Evolutionary conservation across 495 filamentous ascomycete genomes (phyloP), one percentile per base, ranked within the genome.

Genomic region (Wilcoxina mikolae): DNA sequence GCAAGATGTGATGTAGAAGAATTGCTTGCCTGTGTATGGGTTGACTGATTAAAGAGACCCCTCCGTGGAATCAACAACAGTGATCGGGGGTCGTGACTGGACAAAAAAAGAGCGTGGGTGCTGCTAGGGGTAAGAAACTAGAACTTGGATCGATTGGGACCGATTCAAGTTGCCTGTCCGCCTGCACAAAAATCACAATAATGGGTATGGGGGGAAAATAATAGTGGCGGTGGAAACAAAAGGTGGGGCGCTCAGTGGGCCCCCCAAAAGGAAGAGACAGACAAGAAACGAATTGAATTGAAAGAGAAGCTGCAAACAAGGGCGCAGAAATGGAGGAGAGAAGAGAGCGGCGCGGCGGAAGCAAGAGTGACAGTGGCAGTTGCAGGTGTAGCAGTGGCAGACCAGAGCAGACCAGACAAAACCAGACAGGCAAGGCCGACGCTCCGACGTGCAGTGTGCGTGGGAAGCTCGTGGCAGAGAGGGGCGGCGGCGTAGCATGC

Each of bases 391-490:
- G 43, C 27, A 24, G 22, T 26, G 12, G 47, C 24, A 9, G 42
- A n/a, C 24, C 11, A 31, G 27, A 50, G 22, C 18, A 3, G 33
- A 52, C 11, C 3, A 41, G 29, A 49, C 9, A 28, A 11, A 49
- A 12, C 18, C 49, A 51, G 48, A 17, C 48, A 51, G 27, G 33
- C 49, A 38, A 25, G 43, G 29, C 29, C 12, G 49, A 50, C 43
- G n/a, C 43, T 35, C 9, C 39, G 39, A 43, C 39, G 4, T 43
- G 39, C 39, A 43, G 31, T n/a, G n/a, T n/a, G 39, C 49, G 49
- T 52, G 31, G 49, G 23, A 39, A 41, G 28, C 49, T 52, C 49
- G 49, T 52, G 49, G 49, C 29, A 52, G 49, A 52, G 31, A 26
- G 24, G 17, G 46, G 46, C 27, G n/a, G 46, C n/a, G n/a, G n/a